Base-by-base conservation (phyloP, 495 filamentous ascomycete species). In the Neurospora sublineolata region DNA sequence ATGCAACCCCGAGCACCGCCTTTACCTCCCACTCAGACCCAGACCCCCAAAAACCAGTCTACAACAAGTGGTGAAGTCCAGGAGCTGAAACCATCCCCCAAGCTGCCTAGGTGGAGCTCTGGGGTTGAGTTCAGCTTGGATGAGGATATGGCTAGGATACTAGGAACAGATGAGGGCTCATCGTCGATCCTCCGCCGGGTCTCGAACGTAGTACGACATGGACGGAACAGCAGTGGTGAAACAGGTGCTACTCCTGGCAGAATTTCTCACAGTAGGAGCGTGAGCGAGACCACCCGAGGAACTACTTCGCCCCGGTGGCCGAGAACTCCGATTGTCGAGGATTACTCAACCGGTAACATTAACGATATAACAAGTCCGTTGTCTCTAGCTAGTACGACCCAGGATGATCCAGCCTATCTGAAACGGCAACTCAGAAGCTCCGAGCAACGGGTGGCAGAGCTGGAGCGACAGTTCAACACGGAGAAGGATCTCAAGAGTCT, bases 141-240 rank as follows among this genome's bases (percentile, higher is more conserved):
- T 74, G 94, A 97, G 74, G 95, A 97, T 74, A 90, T 96, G 84
- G 88, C 90, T 58, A 89, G 93, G 23, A 93, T 96, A 42, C 83
- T 95, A 64, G 88, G 88, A 4, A 87, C 86, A 38, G 88, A 91
- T 68, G 92, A 94, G 58, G 86, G 86, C 52, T 85, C 86, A 23
- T 87, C 89, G 23, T 93, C 92, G 2, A 91, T 97, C 70, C 81
- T 97, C 69, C 92, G 94, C 42, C 90, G 92, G 37, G 90, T 97
- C 38, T 97, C 96, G 3, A 96, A 94, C 76, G 92, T 92, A 33
- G 93, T 97, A 41, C 93, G 93, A 68, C 95, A 99, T 79, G 92
- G 92, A n/a, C 89, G 96, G 60, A 97, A 91, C 79, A 92, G 89
- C 79, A 97, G 94, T 78, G 76, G 76, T 2, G 84, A 85, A 68